Evolutionary conservation across 805 yeast species (phyloP).

Genomic region (Saccharomyces kudriavzevii): DNA sequence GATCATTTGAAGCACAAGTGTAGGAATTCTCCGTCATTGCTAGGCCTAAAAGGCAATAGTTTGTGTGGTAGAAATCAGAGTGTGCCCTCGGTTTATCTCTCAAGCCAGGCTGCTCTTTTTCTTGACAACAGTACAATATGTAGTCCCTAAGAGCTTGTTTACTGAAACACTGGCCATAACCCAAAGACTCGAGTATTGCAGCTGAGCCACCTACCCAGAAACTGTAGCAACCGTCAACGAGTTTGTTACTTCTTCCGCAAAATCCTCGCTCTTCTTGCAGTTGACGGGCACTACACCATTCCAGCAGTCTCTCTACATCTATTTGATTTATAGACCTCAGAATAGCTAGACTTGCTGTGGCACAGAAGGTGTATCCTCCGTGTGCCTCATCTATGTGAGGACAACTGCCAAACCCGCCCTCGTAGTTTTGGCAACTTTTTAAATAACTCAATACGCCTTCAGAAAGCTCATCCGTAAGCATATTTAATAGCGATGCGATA

Average conservation of each 20-base stretch:
- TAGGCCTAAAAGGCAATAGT: slow-evolving; percentile 73
- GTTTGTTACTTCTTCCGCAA: slow-evolving; percentile 81
- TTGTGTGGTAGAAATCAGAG: slow-evolving; percentile 87
- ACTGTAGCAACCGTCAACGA: slow-evolving; percentile 93
- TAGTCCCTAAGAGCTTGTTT: slow-evolving; percentile 56
- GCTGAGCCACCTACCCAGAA: slow-evolving; percentile 93
- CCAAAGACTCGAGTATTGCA: slow-evolving; percentile 33
- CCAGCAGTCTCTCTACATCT: slow-evolving; percentile 42
- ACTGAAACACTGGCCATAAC: slow-evolving; percentile 33
- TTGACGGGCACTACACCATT: slow-evolving; percentile 73
- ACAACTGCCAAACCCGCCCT: slow-evolving; percentile 89
- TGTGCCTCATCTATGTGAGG: slow-evolving; percentile 82
- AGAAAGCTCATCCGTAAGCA: slow-evolving; percentile 52
- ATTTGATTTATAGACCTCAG: slow-evolving; percentile 36
- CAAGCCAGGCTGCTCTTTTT: slow-evolving; percentile 55
- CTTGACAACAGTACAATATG: slow-evolving; percentile 69
- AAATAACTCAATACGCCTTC: slow-evolving; percentile 54
- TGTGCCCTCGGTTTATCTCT: slow-evolving; percentile 77
- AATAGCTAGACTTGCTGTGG: slow-evolving; percentile 53
- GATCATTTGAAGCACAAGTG: slow-evolving; percentile 3
- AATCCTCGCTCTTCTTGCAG: slow-evolving; percentile 73
- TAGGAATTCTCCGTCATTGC: slow-evolving; percentile 22
- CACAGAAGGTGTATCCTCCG: slow-evolving; percentile 95
- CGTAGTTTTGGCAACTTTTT: slow-evolving; percentile 70
- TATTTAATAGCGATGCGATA: slow-evolving; percentile 55